A percentile compares a stretch with the other conserved stretches of the same genome.
phyloP scores from a whole-genome alignment of 257 asterid genomes.

The Solanum stenotomum region DNA sequence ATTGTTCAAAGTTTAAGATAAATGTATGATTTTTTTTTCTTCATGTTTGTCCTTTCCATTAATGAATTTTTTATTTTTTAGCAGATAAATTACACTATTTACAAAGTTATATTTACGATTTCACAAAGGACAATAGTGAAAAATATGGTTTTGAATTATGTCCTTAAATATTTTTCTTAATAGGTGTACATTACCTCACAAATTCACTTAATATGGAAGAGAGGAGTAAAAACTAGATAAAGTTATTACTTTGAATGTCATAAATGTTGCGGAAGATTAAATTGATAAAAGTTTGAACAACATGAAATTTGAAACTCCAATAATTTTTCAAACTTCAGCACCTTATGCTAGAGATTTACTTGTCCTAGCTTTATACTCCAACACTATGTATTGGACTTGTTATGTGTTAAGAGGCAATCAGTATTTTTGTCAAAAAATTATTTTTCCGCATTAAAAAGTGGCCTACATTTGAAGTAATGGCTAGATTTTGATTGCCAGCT shows the following conservation, averaged over 20 bases:
- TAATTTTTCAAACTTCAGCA: not conserved
- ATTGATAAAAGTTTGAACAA: not conserved
- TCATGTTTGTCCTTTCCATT: too few species aligned
- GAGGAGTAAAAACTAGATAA: not conserved
- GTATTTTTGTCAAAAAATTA: not conserved
- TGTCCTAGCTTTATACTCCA: not conserved
- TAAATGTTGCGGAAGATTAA: not conserved
- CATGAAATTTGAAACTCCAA: not conserved
- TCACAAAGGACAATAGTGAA: too few species aligned
- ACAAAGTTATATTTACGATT: not conserved
- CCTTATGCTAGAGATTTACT: not conserved
- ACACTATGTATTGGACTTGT: not conserved
- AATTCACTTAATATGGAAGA: not conserved
- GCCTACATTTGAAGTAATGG: not conserved
- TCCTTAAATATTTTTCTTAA: not conserved
- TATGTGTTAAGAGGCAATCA: not conserved
- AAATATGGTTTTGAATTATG: too few species aligned
- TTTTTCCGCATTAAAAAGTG: not conserved
- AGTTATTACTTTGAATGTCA: not conserved
- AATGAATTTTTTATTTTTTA: not conserved
- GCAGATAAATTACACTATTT: fast-evolving
- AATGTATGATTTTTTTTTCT: too few species aligned
- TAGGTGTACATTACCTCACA: not conserved
- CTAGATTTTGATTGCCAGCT: not conserved
- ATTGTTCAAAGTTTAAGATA: too few species aligned